Base-by-base conservation (phyloP, 805 yeast genomes). In the Yarrowia sp. region DNA sequence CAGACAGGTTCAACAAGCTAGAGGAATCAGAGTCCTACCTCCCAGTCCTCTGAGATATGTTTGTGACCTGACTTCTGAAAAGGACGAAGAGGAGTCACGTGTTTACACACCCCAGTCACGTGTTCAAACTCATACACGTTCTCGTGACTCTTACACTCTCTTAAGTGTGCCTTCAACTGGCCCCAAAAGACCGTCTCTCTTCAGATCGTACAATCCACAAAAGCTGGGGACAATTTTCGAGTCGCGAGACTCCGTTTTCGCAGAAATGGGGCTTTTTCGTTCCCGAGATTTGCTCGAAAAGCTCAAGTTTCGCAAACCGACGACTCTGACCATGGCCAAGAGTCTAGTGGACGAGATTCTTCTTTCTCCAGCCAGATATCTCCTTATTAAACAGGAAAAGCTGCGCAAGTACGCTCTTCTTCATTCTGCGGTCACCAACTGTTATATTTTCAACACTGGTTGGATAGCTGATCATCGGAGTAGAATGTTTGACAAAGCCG, bases 361-460 rank as follows among this genome's bases (percentile, higher is more conserved):
- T 16, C 21, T 30, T 3, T 32, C 21, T 8, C 28, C 38, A 1
- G 28, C 22, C 8, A 7, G 54, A 12, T 48, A 32, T 21, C 3
- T 48, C 26, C 54, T 48, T 3, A 48, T 48, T 21, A 48, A 48
- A 36, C 54, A 32, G 38, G 54, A 48, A 7, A 48, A 32, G 38
- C 26, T 48, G 19, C 24, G n/a, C 4, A 48, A 32, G 38, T 48
- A 48, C 7, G 54, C 54, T 14, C 54, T 48, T 8, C 9, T 48
- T 3, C 54, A 48, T 22, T 48, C 54, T 19, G 54, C 54, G 9
- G 54, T 48, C 17, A 48, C 54, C 26, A 48, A 48, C 19, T 48
- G 54, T 9, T 30, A 32, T 5, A 14, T 19, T 3, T 2, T 12
- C 22, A 48, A 32, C 22, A 32, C 54, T 19, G 54, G 54, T 2